Evolutionary conservation across 768 basidiomycete species (phyloP).

Genomic region (Candolleomyces eurysporus): DNA sequence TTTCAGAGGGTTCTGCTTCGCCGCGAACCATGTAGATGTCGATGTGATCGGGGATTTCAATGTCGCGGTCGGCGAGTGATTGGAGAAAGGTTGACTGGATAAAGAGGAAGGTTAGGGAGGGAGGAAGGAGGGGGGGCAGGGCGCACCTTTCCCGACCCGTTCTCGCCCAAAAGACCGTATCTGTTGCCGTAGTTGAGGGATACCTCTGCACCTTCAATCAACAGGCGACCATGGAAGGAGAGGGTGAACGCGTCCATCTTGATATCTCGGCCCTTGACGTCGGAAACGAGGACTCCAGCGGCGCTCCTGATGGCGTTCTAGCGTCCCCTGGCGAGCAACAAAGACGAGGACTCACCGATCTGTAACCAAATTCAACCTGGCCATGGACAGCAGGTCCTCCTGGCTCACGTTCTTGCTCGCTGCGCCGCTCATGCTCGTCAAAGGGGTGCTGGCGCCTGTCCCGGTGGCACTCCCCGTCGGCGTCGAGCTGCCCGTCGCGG

Average conservation of each 20-base stretch:
- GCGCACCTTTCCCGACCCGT: slow-evolving; percentile 96
- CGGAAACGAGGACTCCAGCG: slow-evolving; percentile 89
- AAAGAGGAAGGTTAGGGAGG: not conserved
- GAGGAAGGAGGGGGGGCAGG: not conserved
- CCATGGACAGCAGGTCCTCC: slow-evolving; percentile 85
- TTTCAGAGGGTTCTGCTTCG: slow-evolving; percentile 92
- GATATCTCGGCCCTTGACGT: slow-evolving; percentile 91
- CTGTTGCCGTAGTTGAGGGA: slow-evolving; percentile 87
- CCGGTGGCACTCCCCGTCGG: slow-evolving; percentile 40
- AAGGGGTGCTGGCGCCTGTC: slow-evolving; percentile 44
- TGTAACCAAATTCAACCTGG: slow-evolving; percentile 84
- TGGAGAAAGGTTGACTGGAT: slow-evolving; percentile 89
- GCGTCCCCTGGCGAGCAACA: not conserved
- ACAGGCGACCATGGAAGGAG: slow-evolving; percentile 93
- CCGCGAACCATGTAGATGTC: slow-evolving; percentile 97
- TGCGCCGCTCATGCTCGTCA: slow-evolving; percentile 80
- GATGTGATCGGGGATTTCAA: slow-evolving; percentile 91
- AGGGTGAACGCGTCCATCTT: slow-evolving; percentile 95
- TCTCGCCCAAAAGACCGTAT: slow-evolving; percentile 83
- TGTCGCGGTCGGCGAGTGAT: slow-evolving; percentile 93
- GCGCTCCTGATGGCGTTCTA: slow-evolving; percentile 60
- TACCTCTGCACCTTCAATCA: slow-evolving; percentile 65
- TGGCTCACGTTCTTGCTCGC: slow-evolving; percentile 75
- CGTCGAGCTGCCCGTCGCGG: slow-evolving; percentile 47
- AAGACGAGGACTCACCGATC: slow-evolving; percentile 59